A percentile compares a stretch with the other conserved stretches of the same genome.
Conservation (phyloP, 177 flowering plant species). For the Vitis hybrid region DNA sequence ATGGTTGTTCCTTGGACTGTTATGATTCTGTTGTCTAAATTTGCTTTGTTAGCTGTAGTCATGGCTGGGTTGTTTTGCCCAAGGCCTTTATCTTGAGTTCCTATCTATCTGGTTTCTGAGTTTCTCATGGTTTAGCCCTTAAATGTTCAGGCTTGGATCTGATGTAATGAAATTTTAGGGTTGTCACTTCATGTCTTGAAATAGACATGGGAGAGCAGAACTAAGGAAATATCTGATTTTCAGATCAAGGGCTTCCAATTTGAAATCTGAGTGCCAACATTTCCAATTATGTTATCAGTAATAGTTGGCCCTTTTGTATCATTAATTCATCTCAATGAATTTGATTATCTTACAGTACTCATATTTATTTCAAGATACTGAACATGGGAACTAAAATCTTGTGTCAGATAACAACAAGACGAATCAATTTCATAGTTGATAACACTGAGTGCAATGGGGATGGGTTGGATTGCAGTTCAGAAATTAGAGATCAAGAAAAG, state of each 20-base stretch:
- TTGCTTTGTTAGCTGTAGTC: too few relatives aligned
- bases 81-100: too few relatives aligned
- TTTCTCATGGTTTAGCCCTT: too few relatives aligned
- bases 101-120: too few relatives aligned
- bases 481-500: conserved; percentile 53
- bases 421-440: conserved; percentile 88
- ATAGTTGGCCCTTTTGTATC: neutral
- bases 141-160: too few relatives aligned
- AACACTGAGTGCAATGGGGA: conserved; percentile 38
- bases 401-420: conserved; percentile 80
- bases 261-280: neutral
- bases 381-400: conserved; percentile 3
- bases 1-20: too few relatives aligned
- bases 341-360: neutral
- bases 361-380: neutral
- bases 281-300: neutral
- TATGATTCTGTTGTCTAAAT: too few relatives aligned
- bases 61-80: too few relatives aligned
- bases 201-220: neutral
- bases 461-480: conserved; percentile 32
- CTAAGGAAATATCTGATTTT: neutral
- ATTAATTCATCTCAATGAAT: neutral
- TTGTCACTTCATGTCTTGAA: neutral
- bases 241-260: neutral
- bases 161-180: too few relatives aligned